A percentile compares a stretch with the other conserved stretches of the same genome.
These are phyloP conservation scores for Thalia dealbata DNA, from an alignment of 176 grass and related monocot genomes.

Conservation along the genomic window DNA sequence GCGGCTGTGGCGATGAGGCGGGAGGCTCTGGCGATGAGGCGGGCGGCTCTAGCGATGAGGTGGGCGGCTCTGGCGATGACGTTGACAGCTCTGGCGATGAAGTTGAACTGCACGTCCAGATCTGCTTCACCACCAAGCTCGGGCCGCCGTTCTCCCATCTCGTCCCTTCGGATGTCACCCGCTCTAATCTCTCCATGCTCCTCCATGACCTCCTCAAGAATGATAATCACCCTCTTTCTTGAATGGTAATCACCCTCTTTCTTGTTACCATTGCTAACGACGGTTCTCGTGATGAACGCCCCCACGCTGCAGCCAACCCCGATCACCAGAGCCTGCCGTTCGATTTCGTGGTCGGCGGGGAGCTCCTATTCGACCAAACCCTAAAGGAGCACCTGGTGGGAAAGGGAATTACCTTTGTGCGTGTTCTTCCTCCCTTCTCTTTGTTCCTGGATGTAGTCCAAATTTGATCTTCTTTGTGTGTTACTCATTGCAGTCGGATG, in stretches of 20 bases:
- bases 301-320: conserved; percentile 31
- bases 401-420: conserved; percentile 81
- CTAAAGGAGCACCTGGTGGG: conserved; percentile 68
- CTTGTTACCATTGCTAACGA: background rate
- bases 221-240: no score
- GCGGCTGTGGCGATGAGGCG: no score
- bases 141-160: conserved; percentile 36
- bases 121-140: conserved; percentile 82
- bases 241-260: conserved; percentile 27
- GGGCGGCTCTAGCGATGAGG: no score
- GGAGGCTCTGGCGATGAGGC: no score
- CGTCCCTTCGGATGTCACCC: conserved; percentile 61
- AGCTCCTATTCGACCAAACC: conserved; percentile 64
- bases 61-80: no score
- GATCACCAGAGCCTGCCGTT: conserved; percentile 67
- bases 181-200: conserved; percentile 76
- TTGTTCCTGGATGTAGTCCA: background rate
- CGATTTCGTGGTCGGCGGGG: conserved; percentile 72
- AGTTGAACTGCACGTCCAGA: conserved; percentile 53
- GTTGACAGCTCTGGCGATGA: conserved; percentile 39
- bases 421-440: background rate
- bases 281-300: background rate
- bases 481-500: conserved; percentile 49
- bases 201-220: conserved; percentile 50
- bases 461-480: background rate